Base-by-base conservation (phyloP, 495 filamentous ascomycete species). In the Neurospora sp. region DNA sequence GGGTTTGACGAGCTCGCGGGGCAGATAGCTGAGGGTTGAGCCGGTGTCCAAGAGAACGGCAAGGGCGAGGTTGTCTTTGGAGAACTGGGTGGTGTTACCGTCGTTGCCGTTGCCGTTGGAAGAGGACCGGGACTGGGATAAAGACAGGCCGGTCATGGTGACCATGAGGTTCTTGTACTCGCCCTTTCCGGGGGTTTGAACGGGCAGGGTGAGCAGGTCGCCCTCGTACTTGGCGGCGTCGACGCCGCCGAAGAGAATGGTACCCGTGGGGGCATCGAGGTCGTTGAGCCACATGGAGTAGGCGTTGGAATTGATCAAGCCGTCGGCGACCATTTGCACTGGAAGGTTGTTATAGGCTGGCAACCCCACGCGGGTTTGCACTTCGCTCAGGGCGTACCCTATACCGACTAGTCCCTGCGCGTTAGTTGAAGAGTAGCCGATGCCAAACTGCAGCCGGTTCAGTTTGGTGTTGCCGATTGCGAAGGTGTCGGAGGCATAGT, bases 251-350 rank as follows among this genome's bases (percentile, higher is more conserved):
- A 99, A 99, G 14, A 99, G 84, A 71, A 99, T 93, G 69, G 88
- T 90, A 40, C 96, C 96, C 8, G 88, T 91, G 74, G 85, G 89
- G 68, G 92, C 85, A 71, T 92, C 86, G 1, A 94, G 85, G 75
- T 94, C 92, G 83, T 97, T 93, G 39, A 97, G 85, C 93, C 93
- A 97, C 0, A 97, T 81, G 73, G 91, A 94, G 81, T 95, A 99
- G 18, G 94, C 94, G 74, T 90, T 92, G 20, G 93, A 91, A 69
- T 90, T 85, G 76, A 97, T 96, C 39, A 89, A 41, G 3, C 89
- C 90, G 27, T 89, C 84, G 53, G 91, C 81, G 22, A 90, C 90
- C 86, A 99, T 87, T 22, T 90, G 84, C 73, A 87, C 86, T 10
- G 94, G 93, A 16, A 98, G 84, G 79, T 97, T 98, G 48, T 89